Conservation (phyloP, 2,329 filamentous ascomycete genomes). For the Clathrospora elynae region DNA sequence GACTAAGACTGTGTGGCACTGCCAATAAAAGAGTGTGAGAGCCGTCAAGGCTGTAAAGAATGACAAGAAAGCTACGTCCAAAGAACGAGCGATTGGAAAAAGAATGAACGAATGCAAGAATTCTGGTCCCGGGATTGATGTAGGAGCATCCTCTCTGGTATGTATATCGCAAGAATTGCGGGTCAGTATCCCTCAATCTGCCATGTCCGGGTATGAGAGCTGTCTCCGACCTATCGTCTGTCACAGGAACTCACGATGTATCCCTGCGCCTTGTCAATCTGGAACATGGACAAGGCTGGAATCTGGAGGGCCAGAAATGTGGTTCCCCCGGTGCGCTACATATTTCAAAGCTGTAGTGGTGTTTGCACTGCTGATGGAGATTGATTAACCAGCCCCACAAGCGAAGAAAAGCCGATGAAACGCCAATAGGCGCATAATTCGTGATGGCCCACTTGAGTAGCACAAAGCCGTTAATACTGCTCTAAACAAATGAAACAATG, state of each 20-base stretch:
- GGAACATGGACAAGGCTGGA: conserved; percentile 19
- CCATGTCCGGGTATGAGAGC: conserved; percentile 13
- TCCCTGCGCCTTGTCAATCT: conserved; percentile 10
- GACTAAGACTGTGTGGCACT: conserved; percentile 31
- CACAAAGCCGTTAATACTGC: too few relatives aligned
- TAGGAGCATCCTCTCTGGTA: conserved; percentile 12
- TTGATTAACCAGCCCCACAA: conserved; percentile 32
- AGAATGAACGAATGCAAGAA: conserved; percentile 19
- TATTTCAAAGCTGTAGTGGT: conserved; percentile 21
- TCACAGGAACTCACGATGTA: conserved; percentile 19
- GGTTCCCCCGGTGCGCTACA: conserved; percentile 17
- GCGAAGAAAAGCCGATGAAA: conserved; percentile 16
- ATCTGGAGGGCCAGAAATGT: conserved; percentile 16
- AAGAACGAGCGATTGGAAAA: conserved; percentile 21
- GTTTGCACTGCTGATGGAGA: conserved; percentile 26
- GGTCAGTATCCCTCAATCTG: conserved; percentile 31
- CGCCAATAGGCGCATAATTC: too few relatives aligned
- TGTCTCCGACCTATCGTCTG: conserved; percentile 9
- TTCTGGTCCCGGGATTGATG: conserved; percentile 6
- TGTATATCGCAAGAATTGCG: conserved; percentile 20
- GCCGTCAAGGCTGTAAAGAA: conserved; percentile 43
- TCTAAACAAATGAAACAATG: too few relatives aligned
- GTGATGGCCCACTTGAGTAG: too few relatives aligned
- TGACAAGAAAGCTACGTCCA: conserved; percentile 21
- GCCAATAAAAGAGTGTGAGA: conserved; percentile 35